Evolutionary conservation across 495 filamentous ascomycete genomes (phyloP).

Genomic region (Neurospora pannonica): DNA sequence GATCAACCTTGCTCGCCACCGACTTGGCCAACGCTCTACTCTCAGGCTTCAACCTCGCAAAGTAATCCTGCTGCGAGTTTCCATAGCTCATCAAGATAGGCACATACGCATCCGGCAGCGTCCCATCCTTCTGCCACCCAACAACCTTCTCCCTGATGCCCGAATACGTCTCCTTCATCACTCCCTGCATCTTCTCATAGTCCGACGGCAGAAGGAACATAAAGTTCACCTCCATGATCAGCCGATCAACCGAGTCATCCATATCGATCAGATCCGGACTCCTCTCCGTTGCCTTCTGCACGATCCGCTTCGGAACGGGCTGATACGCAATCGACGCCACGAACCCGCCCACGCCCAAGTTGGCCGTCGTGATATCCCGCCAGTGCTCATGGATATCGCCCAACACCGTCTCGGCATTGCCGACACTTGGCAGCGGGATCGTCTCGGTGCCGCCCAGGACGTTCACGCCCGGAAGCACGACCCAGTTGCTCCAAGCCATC

Average conservation of each 20-base stretch:
- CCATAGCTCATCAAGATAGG: conserved; percentile 55
- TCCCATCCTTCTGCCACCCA: conserved; percentile 19
- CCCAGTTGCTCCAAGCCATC: conserved; percentile 33
- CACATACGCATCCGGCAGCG: conserved; percentile 38
- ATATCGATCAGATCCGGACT: conserved; percentile 46
- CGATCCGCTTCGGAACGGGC: conserved; percentile 43
- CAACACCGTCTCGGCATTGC: conserved; percentile 27
- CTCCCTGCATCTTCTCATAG: conserved; percentile 39
- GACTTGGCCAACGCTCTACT: conserved; percentile 31
- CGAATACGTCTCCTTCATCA: conserved; percentile 34
- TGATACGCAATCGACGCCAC: conserved; percentile 48
- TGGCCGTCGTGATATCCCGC: conserved; percentile 32
- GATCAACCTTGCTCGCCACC: conserved; percentile 44
- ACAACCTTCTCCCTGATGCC: conserved; percentile 34
- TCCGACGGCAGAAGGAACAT: conserved; percentile 36
- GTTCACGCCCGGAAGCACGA: conserved; percentile 31
- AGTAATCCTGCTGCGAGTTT: conserved; percentile 50
- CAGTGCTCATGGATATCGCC: conserved; percentile 45
- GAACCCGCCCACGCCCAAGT: conserved; percentile 35
- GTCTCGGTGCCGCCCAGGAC: conserved; percentile 51
- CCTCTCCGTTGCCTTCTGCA: conserved; percentile 35
- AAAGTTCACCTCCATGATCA: conserved; percentile 50
- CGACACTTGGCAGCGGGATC: conserved; percentile 38
- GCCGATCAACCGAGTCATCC: conserved; percentile 41
- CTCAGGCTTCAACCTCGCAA: conserved; percentile 39